Conservation (phyloP, 2,329 filamentous ascomycete species). For the Sclerotinia glacialis region DNA sequence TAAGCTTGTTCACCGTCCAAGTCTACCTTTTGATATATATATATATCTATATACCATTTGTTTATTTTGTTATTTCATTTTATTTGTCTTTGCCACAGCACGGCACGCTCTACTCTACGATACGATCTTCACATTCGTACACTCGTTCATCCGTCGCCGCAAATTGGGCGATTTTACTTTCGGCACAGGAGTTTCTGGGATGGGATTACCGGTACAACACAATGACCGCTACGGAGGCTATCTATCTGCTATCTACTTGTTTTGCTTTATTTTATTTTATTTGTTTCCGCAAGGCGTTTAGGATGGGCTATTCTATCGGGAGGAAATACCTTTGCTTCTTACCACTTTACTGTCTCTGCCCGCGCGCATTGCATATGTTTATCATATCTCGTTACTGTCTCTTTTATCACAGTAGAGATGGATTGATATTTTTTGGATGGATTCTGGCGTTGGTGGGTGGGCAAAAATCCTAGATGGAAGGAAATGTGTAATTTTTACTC, state of each 20-base stretch:
- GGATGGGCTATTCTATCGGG: not conserved
- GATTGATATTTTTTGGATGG: constrained; percentile 18
- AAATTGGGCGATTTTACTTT: not conserved
- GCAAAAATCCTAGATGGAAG: constrained; percentile 16
- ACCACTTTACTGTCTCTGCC: constrained; percentile 13
- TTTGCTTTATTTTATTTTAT: not conserved
- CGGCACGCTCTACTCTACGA: not conserved
- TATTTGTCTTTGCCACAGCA: constrained; percentile 14
- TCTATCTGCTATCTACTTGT: constrained; percentile 1
- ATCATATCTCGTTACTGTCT: constrained; percentile 5
- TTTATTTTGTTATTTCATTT: not conserved
- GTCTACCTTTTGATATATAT: not conserved
- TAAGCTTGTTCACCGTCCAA: not conserved
- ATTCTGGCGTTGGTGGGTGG: constrained; percentile 14
- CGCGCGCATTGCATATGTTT: constrained; percentile 18
- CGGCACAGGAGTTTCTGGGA: constrained; percentile 3
- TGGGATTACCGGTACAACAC: constrained; percentile 8
- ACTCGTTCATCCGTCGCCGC: constrained; percentile 1
- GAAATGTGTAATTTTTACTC: constrained; percentile 21
- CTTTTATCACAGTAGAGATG: constrained; percentile 1
- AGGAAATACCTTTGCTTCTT: constrained; percentile 16
- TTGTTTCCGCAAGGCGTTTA: constrained; percentile 10
- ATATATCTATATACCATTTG: not conserved
- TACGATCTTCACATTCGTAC: constrained; percentile 9
- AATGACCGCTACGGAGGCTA: constrained; percentile 16